Conservation (phyloP, 129 eudicot genomes). For the Centella asiatica region DNA sequence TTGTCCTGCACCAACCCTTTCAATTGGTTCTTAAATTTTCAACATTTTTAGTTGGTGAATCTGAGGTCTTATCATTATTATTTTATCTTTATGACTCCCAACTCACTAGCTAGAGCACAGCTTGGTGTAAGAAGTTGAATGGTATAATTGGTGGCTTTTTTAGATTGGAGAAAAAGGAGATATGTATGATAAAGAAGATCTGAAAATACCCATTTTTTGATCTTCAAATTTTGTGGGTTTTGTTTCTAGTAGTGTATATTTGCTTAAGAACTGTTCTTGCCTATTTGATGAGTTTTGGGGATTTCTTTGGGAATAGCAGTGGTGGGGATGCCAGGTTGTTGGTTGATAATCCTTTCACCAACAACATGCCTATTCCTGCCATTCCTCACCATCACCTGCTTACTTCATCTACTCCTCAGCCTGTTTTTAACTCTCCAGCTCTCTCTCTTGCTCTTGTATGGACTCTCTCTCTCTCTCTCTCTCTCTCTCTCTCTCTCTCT, state of each 20-base stretch:
- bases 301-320: conserved; percentile 38
- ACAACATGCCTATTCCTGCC: conserved; percentile 32
- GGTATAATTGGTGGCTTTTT: conserved; percentile 1
- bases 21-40: conserved; percentile 39
- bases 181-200: conserved; percentile 21
- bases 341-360: conserved; percentile 37
- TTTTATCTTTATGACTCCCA: neutral
- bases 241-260: too few relatives aligned
- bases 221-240: too few relatives aligned
- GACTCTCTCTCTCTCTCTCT: conserved; percentile 14
- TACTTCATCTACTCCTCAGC: conserved; percentile 37
- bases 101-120: too few relatives aligned
- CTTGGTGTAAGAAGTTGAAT: conserved; percentile 9
- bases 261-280: too few relatives aligned
- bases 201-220: conserved; percentile 22
- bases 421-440: conserved; percentile 42
- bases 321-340: conserved; percentile 50
- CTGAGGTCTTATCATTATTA: neutral
- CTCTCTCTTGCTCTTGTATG: conserved; percentile 61
- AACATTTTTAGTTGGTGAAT: conserved; percentile 60
- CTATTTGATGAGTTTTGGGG: conserved; percentile 59
- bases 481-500: neutral
- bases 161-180: too few relatives aligned
- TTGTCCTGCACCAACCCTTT: conserved; percentile 56
- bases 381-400: conserved; percentile 47